A percentile compares a stretch with the other conserved stretches of the same genome.
Evolutionary conservation across 139 green algal genomes (phyloP).

Genomic region (Coccomyxa sp.): DNA sequence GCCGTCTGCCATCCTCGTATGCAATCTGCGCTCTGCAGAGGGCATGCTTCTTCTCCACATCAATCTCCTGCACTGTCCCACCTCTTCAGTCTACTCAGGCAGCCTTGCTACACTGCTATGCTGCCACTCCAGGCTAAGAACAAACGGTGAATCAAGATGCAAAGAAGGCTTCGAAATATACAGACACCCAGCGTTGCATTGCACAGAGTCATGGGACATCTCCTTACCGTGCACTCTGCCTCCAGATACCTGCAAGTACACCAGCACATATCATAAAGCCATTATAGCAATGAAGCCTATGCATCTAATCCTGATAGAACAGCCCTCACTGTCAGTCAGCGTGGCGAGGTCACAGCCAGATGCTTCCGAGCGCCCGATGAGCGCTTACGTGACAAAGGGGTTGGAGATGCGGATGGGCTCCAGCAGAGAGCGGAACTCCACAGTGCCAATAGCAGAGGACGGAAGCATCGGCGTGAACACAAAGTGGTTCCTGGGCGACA

Average conservation of each 20-base stretch:
- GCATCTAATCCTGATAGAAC: too few species aligned
- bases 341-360: too few species aligned
- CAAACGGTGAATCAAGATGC: too few species aligned
- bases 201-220: conserved; percentile 21
- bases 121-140: background rate
- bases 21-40: background rate
- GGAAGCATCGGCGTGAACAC: conserved; percentile 81
- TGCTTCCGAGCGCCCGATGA: too few species aligned
- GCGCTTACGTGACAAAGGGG: conserved; percentile 52
- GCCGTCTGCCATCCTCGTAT: background rate
- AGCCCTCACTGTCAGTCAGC: too few species aligned
- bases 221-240: conserved; percentile 37
- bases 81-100: background rate
- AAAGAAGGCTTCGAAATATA: too few species aligned
- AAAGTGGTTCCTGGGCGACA: conserved; percentile 67
- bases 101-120: background rate
- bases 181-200: too few species aligned
- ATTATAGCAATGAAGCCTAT: too few species aligned
- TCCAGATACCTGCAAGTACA: too few species aligned
- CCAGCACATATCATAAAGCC: too few species aligned
- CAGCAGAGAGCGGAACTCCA: conserved; percentile 56
- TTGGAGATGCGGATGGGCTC: conserved; percentile 67
- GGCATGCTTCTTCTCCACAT: background rate
- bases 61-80: background rate
- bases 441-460: conserved; percentile 55